Evolutionary conservation across 495 filamentous ascomycete genomes (phyloP), one percentile per base, ranked within the genome.

Genomic region (Trypethelium eluteriae): DNA sequence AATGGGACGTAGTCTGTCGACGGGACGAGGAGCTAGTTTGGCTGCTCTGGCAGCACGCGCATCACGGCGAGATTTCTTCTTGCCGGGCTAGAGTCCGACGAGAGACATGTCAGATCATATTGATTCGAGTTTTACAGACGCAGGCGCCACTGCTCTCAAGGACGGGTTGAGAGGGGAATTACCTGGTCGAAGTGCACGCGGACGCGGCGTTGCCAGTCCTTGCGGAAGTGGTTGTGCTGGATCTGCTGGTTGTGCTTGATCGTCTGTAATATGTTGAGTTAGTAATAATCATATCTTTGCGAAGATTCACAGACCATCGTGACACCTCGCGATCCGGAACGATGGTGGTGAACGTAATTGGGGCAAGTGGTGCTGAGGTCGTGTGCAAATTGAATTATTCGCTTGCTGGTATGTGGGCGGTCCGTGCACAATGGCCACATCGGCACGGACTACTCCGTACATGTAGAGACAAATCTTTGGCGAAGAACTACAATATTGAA

Each of bases 171-270:
- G 76, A 74, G 74, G 71, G 69, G 75, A 79, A 78, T 79, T 92
- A 98, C 93, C 93, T 98, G 94, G 84, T 98, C 91, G 84, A 98
- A 98, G 85, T 98, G 95, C 79, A 86, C 86, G 81, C 92, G 90
- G 74, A 98, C 94, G 82, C 94, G 92, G 81, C 90, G 89, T 81
- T 96, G 92, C 94, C 94, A 98, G 84, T 98, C 91, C 92, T 98
- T 98, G 85, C 92, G 94, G 92, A 98, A 98, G 81, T 98, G 94
- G 87, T 94, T 96, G 87, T 95, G 88, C 77, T 86, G 93, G 82
- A 98, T 89, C 85, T 94, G 89, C 86, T 98, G 92, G 82, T 98
- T 98, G 88, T 97, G 93, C 85, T 96, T 96, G 90, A 98, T 96
- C 85, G 94, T 62, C 72, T 70, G 49, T 47, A 10, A 36, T 7